phyloP scores from a whole-genome alignment of 305 asterid genomes.

The Ajuga reptans region DNA sequence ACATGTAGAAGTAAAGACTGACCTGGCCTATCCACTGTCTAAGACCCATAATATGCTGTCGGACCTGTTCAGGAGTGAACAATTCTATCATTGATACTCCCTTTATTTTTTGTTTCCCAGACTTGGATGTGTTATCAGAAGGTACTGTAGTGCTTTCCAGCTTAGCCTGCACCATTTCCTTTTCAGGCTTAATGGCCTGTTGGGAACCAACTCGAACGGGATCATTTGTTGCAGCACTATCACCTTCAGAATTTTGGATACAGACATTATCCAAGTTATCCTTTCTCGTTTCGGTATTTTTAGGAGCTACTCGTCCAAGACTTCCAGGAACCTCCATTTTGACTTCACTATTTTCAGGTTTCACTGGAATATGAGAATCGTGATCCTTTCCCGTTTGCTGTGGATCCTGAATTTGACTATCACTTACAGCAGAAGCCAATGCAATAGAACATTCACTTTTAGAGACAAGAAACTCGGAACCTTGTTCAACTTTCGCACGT shows the following conservation, averaged over 20 bases:
- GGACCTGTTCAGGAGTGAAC: slow-evolving; percentile 89
- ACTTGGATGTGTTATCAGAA: slow-evolving; percentile 59
- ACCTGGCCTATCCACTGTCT: slow-evolving; percentile 99
- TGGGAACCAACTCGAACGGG: slow-evolving; percentile 36
- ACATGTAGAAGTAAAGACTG: slow-evolving; percentile 24
- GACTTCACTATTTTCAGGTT: slow-evolving; percentile 44
- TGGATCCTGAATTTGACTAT: slow-evolving; percentile 31
- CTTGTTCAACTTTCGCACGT: slow-evolving; percentile 68
- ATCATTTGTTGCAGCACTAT: slow-evolving; percentile 29
- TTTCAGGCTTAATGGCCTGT: slow-evolving; percentile 51
- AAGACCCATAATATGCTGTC: slow-evolving; percentile 77
- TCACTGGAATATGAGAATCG: slow-evolving; percentile 30
- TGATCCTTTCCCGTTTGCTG: slow-evolving; percentile 34
- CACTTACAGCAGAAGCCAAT: slow-evolving; percentile 35
- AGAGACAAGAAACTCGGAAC: slow-evolving; percentile 35
- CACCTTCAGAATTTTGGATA: slow-evolving; percentile 42
- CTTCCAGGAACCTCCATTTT: slow-evolving; percentile 50
- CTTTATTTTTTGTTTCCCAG: slow-evolving; percentile 86
- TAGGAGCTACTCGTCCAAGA: slow-evolving; percentile 39
- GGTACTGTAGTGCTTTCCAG: slow-evolving; percentile 42
- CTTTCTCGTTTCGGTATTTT: slow-evolving; percentile 33
- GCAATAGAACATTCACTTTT: slow-evolving; percentile 38
- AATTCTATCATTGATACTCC: slow-evolving; percentile 94
- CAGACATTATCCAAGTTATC: slow-evolving; percentile 41
- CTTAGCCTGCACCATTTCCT: slow-evolving; percentile 49